Conservation (phyloP, 352 stramenopile species). For the Phytopythium helicoides region DNA sequence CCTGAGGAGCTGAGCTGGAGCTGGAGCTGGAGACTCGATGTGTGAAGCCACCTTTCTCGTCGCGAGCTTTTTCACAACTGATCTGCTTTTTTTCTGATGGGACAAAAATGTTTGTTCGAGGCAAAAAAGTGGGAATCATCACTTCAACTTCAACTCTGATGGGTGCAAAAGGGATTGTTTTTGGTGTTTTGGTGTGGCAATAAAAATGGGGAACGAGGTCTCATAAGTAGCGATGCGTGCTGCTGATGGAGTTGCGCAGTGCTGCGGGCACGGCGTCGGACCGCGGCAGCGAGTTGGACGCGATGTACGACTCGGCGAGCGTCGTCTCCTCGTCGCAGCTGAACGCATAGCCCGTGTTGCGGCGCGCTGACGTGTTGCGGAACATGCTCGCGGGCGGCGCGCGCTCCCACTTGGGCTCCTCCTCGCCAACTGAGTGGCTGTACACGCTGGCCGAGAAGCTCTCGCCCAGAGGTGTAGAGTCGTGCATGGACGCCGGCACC, state of each 20-base stretch:
- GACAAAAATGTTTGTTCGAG: no score
- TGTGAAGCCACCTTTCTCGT: no score
- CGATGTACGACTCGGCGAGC: slow-evolving; percentile 80
- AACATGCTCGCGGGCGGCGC: slow-evolving; percentile 33
- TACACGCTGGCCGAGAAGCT: slow-evolving; percentile 71
- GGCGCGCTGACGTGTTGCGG: slow-evolving; percentile 27
- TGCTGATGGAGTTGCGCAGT: slow-evolving; percentile 50
- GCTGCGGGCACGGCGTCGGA: slow-evolving; percentile 64
- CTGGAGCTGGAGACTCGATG: no score
- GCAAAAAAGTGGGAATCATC: no score
- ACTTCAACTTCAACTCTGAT: no score
- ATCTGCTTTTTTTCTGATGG: no score
- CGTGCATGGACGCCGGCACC: slow-evolving; percentile 14
- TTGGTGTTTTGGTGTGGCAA: neutral
- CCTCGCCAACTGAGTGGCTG: slow-evolving; percentile 45
- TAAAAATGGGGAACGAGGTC: neutral
- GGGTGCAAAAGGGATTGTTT: neutral
- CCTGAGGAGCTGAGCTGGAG: no score
- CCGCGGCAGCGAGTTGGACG: slow-evolving; percentile 68
- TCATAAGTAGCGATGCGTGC: slow-evolving; percentile 4
- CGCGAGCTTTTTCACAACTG: no score
- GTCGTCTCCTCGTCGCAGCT: slow-evolving; percentile 85
- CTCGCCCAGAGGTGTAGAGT: slow-evolving; percentile 28
- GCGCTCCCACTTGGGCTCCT: slow-evolving; percentile 40
- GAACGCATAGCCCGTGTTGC: slow-evolving; percentile 78